These are phyloP conservation scores for Daldinia decipiens DNA, from an alignment of 495 filamentous ascomycete species.

Conservation along the genomic window DNA sequence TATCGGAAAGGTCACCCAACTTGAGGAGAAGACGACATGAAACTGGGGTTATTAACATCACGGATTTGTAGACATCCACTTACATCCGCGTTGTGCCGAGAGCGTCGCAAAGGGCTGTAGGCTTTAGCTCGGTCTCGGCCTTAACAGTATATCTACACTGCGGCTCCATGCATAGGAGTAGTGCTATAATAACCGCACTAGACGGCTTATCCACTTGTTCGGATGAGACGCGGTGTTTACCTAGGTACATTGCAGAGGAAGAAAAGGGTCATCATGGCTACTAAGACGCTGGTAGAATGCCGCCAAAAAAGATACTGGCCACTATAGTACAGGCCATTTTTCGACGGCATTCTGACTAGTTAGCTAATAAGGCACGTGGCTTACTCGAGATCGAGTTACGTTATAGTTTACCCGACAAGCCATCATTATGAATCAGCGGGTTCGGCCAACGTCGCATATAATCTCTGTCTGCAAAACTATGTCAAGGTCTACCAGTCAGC, in stretches of 20 bases:
- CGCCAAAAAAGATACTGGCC: too few species aligned
- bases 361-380: conserved; percentile 18
- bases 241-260: conserved; percentile 6
- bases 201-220: conserved; percentile 2
- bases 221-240: conserved; percentile 17
- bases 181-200: conserved; percentile 19
- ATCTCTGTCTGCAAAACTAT: conserved; percentile 11
- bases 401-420: conserved; percentile 30
- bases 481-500: conserved; percentile 17
- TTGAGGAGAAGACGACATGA: conserved; percentile 37
- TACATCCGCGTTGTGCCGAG: conserved; percentile 18
- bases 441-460: conserved; percentile 37
- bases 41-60: background rate
- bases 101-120: background rate
- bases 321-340: too few species aligned
- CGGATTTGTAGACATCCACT: conserved; percentile 8
- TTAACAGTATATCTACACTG: background rate
- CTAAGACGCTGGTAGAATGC: background rate
- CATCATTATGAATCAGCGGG: conserved; percentile 36
- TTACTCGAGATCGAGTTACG: conserved; percentile 28
- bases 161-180: conserved; percentile 17
- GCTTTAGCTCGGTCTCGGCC: conserved; percentile 7
- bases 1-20: conserved; percentile 39
- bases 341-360: background rate
- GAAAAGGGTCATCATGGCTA: background rate